phyloP scores from a whole-genome alignment of 306 rosid genomes.

The Malus fusca region DNA sequence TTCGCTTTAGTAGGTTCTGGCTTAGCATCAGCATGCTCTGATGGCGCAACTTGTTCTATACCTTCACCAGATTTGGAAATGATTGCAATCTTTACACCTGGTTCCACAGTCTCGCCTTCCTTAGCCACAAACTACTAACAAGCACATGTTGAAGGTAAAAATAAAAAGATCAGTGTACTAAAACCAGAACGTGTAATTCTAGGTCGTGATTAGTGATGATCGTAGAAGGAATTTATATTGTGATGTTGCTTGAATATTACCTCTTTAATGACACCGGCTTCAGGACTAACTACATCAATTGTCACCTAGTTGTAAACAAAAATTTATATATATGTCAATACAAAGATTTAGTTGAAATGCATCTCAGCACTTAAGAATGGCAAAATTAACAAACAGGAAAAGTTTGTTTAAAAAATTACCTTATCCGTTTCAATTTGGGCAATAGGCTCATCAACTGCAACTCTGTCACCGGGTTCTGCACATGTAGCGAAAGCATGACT shows the following conservation, averaged over 20 bases:
- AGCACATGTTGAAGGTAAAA: not conserved
- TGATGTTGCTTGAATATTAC: conserved; percentile 17
- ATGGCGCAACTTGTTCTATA: conserved; percentile 30
- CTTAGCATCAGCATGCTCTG: conserved; percentile 32
- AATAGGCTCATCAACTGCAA: conserved; percentile 48
- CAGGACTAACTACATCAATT: conserved; percentile 59
- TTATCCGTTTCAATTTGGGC: conserved; percentile 63
- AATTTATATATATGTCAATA: conserved; percentile 1
- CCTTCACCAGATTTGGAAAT: conserved; percentile 55
- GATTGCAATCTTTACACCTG: conserved; percentile 50
- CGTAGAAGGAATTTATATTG: not conserved
- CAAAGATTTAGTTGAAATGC: not conserved
- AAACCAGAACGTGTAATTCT: not conserved
- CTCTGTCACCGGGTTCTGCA: conserved; percentile 59
- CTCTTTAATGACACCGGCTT: conserved; percentile 43
- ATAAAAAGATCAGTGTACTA: not conserved
- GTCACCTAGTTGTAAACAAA: conserved; percentile 39
- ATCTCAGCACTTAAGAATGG: not conserved
- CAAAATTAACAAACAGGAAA: not conserved
- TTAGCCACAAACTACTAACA: conserved; percentile 40
- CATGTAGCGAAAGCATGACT: conserved; percentile 8
- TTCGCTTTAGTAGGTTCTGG: conserved; percentile 28
- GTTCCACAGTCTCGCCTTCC: conserved; percentile 58
- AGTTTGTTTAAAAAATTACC: conserved; percentile 15
- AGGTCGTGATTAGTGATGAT: not conserved